Percentiles rank a stretch among this genome's conserved stretches.
These are phyloP conservation scores for Brassica balearica DNA, from an alignment of 441 rosid species.

Conservation along the genomic window DNA sequence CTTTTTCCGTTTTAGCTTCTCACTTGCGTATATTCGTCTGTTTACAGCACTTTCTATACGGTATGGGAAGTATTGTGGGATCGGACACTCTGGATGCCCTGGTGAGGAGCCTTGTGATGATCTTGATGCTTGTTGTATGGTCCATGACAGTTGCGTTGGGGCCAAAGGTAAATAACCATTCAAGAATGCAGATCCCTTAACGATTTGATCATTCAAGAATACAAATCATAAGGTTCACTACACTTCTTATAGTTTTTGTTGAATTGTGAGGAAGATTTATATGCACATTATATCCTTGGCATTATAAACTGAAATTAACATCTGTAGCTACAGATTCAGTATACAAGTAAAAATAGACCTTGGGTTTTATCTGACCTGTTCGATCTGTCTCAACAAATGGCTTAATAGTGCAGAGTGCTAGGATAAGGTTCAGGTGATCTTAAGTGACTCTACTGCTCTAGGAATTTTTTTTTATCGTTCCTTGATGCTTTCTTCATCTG, in stretches of 20 bases:
- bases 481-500: slow-evolving; percentile 4
- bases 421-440: neutral
- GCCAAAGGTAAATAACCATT: slow-evolving; percentile 51
- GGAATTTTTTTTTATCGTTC: neutral
- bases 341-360: too few species aligned
- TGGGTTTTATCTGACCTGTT: too few species aligned
- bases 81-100: slow-evolving; percentile 87
- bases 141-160: slow-evolving; percentile 84
- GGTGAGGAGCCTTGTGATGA: slow-evolving; percentile 97
- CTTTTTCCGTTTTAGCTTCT: neutral
- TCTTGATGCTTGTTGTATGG: slow-evolving; percentile 89
- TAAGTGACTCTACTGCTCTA: slow-evolving; percentile 4
- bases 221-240: too few species aligned
- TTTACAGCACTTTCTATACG: slow-evolving; percentile 60
- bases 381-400: too few species aligned
- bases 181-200: too few species aligned
- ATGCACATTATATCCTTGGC: too few species aligned
- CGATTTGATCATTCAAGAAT: too few species aligned
- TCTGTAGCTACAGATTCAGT: too few species aligned
- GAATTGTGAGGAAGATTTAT: too few species aligned
- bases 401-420: too few species aligned
- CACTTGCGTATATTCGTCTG: neutral
- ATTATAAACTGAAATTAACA: too few species aligned
- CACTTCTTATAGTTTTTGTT: too few species aligned
- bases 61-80: slow-evolving; percentile 92